phyloP scores from a whole-genome alignment of 495 filamentous ascomycete genomes.

The Hyaloscypha hepaticicola region DNA sequence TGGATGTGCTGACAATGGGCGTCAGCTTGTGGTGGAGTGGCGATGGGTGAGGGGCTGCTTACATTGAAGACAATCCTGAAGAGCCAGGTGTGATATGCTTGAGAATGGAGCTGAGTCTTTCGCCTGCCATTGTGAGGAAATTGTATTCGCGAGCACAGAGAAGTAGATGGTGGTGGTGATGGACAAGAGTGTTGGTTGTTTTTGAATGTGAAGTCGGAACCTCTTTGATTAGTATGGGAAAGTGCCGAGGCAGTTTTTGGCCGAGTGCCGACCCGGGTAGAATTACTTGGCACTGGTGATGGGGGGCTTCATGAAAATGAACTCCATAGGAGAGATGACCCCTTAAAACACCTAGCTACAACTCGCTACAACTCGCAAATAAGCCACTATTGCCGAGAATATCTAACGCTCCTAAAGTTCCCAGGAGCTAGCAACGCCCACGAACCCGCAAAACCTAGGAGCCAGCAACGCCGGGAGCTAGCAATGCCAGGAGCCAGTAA shows the following conservation, averaged over 20 bases:
- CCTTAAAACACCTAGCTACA: too few species aligned
- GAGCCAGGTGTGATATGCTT: slow-evolving; percentile 76
- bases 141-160: neutral
- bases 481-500: too few species aligned
- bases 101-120: slow-evolving; percentile 83
- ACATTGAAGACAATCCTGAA: slow-evolving; percentile 74
- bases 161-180: neutral
- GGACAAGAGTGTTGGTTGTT: neutral
- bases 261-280: neutral
- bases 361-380: too few species aligned
- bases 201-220: neutral
- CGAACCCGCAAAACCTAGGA: too few species aligned
- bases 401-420: too few species aligned
- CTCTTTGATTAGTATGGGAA: slow-evolving; percentile 9
- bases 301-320: too few species aligned
- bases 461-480: too few species aligned
- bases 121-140: slow-evolving; percentile 69
- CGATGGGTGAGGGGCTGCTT: slow-evolving; percentile 36
- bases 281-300: neutral
- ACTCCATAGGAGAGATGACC: too few species aligned
- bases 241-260: slow-evolving; percentile 4
- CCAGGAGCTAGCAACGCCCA: too few species aligned
- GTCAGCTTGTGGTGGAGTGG: slow-evolving; percentile 25
- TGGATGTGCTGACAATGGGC: slow-evolving; percentile 63
- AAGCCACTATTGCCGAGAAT: too few species aligned